phyloP scores from a whole-genome alignment of 495 filamentous ascomycete species.

The Haplographium delicatum region DNA sequence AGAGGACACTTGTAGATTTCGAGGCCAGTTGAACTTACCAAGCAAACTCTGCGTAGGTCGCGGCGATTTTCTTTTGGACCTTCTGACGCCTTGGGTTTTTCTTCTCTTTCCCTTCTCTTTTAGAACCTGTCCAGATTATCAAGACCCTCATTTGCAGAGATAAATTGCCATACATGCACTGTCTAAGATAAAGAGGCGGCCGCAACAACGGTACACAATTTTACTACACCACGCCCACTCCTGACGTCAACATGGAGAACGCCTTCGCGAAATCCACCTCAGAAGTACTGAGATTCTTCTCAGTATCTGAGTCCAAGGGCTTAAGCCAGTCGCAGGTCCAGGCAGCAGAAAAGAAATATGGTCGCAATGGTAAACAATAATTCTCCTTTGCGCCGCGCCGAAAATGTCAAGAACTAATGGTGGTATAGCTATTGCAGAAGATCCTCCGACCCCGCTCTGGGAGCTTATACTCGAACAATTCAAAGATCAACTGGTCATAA shows the following conservation, averaged over 20 bases:
- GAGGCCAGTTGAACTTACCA: slow-evolving; percentile 7
- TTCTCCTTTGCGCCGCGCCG: slow-evolving; percentile 17
- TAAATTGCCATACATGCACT: slow-evolving; percentile 23
- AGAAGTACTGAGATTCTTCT: slow-evolving; percentile 67
- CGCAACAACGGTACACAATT: slow-evolving; percentile 5
- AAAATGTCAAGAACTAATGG: slow-evolving; percentile 19
- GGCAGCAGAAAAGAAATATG: slow-evolving; percentile 60
- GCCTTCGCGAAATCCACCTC: slow-evolving; percentile 64
- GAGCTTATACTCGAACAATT: slow-evolving; percentile 96
- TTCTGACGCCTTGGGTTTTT: too few relatives aligned
- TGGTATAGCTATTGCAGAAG: slow-evolving; percentile 78
- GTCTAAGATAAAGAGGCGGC: slow-evolving; percentile 15
- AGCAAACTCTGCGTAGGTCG: slow-evolving; percentile 9
- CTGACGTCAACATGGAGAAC: slow-evolving; percentile 70
- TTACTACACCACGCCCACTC: slow-evolving; percentile 1
- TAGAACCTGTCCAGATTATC: slow-evolving; percentile 12
- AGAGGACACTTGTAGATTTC: slow-evolving; percentile 15
- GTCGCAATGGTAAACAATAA: slow-evolving; percentile 70
- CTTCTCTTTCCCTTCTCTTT: slow-evolving; percentile 21
- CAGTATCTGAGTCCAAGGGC: slow-evolving; percentile 60
- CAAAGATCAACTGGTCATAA: slow-evolving; percentile 97
- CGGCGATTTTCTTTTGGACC: slow-evolving; percentile 18
- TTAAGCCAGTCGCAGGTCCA: slow-evolving; percentile 66
- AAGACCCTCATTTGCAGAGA: slow-evolving; percentile 16
- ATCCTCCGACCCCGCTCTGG: slow-evolving; percentile 96